Evolutionary conservation across 305 asterid genomes (phyloP), one percentile per base, ranked within the genome.

Genomic region (Lippia alba): DNA sequence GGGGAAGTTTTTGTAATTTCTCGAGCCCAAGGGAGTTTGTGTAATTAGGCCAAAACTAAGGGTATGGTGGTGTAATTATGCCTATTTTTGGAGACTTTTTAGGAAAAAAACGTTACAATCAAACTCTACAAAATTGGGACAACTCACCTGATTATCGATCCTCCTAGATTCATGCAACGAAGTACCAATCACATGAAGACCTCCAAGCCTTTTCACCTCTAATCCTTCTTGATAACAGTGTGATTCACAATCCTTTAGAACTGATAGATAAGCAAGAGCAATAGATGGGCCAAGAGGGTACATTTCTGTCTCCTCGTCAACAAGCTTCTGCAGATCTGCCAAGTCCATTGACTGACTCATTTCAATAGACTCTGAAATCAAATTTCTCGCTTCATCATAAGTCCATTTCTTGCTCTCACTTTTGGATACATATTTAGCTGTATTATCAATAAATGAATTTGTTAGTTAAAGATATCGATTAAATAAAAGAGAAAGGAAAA

Each of bases 181-280:
- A 64, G 99, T 95, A 69, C 98, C 99, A 71, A 95, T 89, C 70
- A 95, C 99, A 75, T 92, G 99, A 80, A 95, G 96, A 55, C 99
- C 99, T 46, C 99, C 99, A 62, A 90, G 89, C 74, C 82, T 83
- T 83, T 92, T 95, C 75, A 95, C 99, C 77, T 92, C 98, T 72
- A 87, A 61, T 61, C 99, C 99, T 85, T 95, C 99, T n/a, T 82
- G 78, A 20, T 71, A 78, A 81, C 95, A 90, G 82, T 95, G 99
- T 77, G 73, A 70, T 80, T 92, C 96, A 74, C 96, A 87, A 66
- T 95, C 99, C 86, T 86, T 81, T 64, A 95, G 88, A 75, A 90
- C 91, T 32, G 98, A 89, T 61, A 83, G 82, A 81, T 86, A 95
- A 82, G 99, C 83, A 76, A 90, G 90, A 70, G 99, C 97, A 64